A percentile compares a stretch with the other conserved stretches of the same genome.
phyloP scores from a whole-genome alignment of 306 rosid species.

The Cyamopsis tetragonoloba region DNA sequence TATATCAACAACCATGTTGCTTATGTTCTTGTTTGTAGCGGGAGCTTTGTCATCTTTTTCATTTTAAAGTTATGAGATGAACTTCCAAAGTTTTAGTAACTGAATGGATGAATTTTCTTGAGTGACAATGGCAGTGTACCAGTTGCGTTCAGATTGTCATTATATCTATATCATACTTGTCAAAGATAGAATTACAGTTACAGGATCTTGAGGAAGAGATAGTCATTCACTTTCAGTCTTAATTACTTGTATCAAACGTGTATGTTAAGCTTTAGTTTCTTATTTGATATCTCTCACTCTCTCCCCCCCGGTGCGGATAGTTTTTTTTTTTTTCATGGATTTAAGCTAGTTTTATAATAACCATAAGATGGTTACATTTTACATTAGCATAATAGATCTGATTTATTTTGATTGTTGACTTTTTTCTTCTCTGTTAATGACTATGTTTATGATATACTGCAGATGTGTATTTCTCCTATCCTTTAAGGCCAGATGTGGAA shows the following conservation, averaged over 20 bases:
- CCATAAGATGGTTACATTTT: not conserved
- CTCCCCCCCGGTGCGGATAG: not conserved
- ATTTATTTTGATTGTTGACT: not conserved
- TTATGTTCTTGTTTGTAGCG: not conserved
- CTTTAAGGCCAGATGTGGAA: conserved; percentile 80
- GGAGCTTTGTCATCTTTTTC: conserved; percentile 15
- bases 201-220: conserved; percentile 1
- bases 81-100: not conserved
- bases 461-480: conserved; percentile 93
- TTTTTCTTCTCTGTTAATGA: conserved; percentile 17
- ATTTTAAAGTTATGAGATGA: not conserved
- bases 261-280: conserved; percentile 15
- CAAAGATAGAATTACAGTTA: not conserved
- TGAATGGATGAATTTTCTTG: not conserved
- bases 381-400: not conserved
- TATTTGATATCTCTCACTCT: not conserved
- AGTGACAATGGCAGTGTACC: not conserved
- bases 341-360: not conserved
- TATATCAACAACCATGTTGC: not conserved
- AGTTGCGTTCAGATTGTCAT: not conserved
- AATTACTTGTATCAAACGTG: not conserved
- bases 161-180: not conserved
- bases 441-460: conserved; percentile 27
- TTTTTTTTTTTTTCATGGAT: not conserved
- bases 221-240: conserved; percentile 10